phyloP scores from a whole-genome alignment of 2,329 filamentous ascomycete species.

The Neobulgaria alba region DNA sequence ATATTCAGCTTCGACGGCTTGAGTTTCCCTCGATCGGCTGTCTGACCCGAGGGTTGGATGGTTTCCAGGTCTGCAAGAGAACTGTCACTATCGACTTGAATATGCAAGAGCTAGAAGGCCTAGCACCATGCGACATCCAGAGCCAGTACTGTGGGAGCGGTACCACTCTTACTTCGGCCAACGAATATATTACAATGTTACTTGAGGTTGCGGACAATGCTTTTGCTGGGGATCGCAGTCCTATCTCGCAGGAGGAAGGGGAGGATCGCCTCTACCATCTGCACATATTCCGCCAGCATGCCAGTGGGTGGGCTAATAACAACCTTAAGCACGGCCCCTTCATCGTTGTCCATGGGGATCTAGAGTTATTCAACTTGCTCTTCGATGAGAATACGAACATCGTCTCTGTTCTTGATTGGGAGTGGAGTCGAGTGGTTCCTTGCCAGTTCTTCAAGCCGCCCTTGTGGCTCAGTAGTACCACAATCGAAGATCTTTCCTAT shows the following conservation, averaged over 20 bases:
- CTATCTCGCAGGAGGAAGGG: constrained; percentile 15
- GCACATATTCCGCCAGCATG: constrained; percentile 17
- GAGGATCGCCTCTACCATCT: constrained; percentile 21
- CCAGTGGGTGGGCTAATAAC: constrained; percentile 6
- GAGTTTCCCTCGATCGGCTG: constrained; percentile 16
- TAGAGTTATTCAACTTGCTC: constrained; percentile 17
- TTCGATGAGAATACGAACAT: constrained; percentile 16
- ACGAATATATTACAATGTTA: constrained; percentile 20
- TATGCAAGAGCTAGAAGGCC: constrained; percentile 21
- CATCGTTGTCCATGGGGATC: constrained; percentile 22
- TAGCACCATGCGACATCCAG: constrained; percentile 16
- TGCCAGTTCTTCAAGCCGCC: constrained; percentile 23
- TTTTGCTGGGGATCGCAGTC: constrained; percentile 15
- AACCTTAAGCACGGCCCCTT: constrained; percentile 19
- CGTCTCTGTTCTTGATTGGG: constrained; percentile 22
- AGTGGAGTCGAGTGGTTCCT: constrained; percentile 24
- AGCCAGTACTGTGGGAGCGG: constrained; percentile 7
- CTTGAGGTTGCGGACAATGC: constrained; percentile 23
- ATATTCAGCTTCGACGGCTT: constrained; percentile 16
- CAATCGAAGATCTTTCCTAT: constrained; percentile 7
- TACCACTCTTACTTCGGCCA: constrained; percentile 14
- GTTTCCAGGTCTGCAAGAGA: constrained; percentile 9
- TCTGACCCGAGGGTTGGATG: constrained; percentile 5
- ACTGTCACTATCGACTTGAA: constrained; percentile 18
- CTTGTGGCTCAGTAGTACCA: constrained; percentile 16